Evolutionary conservation across 768 basidiomycete species (phyloP).

Genomic region (Rhizopogon roseolus): DNA sequence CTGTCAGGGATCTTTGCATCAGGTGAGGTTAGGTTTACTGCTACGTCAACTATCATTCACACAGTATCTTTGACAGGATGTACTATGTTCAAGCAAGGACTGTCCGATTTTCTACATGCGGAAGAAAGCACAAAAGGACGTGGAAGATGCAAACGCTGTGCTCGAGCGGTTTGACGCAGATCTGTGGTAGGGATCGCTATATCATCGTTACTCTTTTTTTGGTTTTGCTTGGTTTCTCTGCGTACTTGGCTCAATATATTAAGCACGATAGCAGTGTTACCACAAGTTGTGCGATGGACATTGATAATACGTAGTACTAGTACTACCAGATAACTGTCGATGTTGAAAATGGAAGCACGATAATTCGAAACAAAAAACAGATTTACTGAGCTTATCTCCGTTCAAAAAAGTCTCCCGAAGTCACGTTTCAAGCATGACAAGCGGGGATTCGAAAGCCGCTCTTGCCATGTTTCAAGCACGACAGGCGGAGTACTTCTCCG

Average conservation of each 20-base stretch:
- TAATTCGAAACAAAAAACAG: too few species aligned
- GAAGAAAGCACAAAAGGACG: constrained; percentile 98
- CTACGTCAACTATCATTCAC: background rate
- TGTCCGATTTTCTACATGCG: constrained; percentile 99
- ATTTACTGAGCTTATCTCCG: too few species aligned
- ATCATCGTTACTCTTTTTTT: background rate
- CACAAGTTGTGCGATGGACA: too few species aligned
- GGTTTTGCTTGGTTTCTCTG: background rate
- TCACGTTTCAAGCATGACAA: too few species aligned
- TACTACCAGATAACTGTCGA: too few species aligned
- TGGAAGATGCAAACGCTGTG: constrained; percentile 74
- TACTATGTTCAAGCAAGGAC: constrained; percentile 93
- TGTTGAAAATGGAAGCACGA: too few species aligned
- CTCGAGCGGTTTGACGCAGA: constrained; percentile 84
- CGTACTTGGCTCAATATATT: background rate
- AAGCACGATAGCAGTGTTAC: too few species aligned
- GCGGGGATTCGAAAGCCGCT: too few species aligned
- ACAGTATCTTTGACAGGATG: constrained; percentile 55
- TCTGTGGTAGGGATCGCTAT: constrained; percentile 43
- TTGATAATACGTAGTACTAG: too few species aligned
- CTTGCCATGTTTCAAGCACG: too few species aligned
- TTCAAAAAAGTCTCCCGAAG: too few species aligned
- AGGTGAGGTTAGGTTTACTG: constrained; percentile 38
- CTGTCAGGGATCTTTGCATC: constrained; percentile 97
- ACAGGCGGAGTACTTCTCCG: too few species aligned